Evolutionary conservation across 169 alveolate species (phyloP).

Genomic region (Plasmodium gallinaceum): DNA sequence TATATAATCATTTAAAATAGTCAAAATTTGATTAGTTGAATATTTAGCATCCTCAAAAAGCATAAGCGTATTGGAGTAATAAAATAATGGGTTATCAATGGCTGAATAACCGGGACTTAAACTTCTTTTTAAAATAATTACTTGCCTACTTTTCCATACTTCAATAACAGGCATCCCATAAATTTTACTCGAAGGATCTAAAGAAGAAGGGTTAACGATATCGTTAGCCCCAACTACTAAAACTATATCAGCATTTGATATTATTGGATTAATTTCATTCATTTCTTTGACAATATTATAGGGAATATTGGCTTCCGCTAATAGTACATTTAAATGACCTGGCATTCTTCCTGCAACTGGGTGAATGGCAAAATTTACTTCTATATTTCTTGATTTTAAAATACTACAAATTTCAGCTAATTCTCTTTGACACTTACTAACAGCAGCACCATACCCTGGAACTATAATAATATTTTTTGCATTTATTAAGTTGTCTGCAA

Average conservation of each 20-base stretch:
- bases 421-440: conserved; percentile 89
- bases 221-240: conserved; percentile 97
- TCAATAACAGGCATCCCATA: conserved; percentile 97
- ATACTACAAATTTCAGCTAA: conserved; percentile 86
- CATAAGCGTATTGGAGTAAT: conserved; percentile 90
- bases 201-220: conserved; percentile 94
- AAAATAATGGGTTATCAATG: conserved; percentile 94
- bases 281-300: conserved; percentile 94
- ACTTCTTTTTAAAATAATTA: conserved; percentile 92
- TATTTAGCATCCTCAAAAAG: conserved; percentile 93
- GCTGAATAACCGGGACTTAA: conserved; percentile 96
- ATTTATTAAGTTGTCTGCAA: conserved; percentile 89
- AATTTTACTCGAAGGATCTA: conserved; percentile 90
- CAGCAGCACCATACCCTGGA: conserved; percentile 98
- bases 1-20: conserved; percentile 69
- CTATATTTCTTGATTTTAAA: conserved; percentile 85
- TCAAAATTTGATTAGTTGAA: conserved; percentile 82
- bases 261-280: conserved; percentile 93
- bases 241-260: conserved; percentile 88
- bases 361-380: conserved; percentile 95
- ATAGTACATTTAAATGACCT: conserved; percentile 96
- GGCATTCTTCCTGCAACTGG: conserved; percentile 99
- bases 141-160: conserved; percentile 94
- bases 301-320: conserved; percentile 97
- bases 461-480: conserved; percentile 92